phyloP scores from a whole-genome alignment of 1,284 basidiomycete species.

The Leccinum pachyderme region DNA sequence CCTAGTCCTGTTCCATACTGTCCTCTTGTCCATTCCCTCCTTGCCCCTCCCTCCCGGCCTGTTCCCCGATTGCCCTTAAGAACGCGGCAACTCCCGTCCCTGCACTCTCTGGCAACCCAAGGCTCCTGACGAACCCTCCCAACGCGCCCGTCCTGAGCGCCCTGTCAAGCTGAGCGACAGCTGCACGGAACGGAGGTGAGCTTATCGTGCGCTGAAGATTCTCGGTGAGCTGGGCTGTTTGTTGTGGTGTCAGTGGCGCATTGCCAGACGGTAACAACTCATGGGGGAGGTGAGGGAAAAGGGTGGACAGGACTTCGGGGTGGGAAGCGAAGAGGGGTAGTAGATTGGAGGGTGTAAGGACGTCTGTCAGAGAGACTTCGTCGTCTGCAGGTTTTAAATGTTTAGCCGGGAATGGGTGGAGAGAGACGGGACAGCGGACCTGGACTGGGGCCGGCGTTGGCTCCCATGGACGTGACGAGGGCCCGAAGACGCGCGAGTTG shows the following conservation, averaged over 20 bases:
- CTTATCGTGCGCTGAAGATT: constrained; percentile 54
- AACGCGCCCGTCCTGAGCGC: constrained; percentile 74
- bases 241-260: constrained; percentile 22
- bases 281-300: constrained; percentile 73
- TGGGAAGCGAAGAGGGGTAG: constrained; percentile 64
- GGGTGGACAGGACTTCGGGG: constrained; percentile 60
- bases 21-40: constrained; percentile 26
- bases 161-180: constrained; percentile 70
- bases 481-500: constrained; percentile 53
- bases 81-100: constrained; percentile 71
- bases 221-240: constrained; percentile 47
- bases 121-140: constrained; percentile 64
- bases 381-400: constrained; percentile 16
- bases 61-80: constrained; percentile 69
- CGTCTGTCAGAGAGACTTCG: constrained; percentile 66
- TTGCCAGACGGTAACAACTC: constrained; percentile 20
- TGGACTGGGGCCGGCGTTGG: constrained; percentile 19
- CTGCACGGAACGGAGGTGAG: constrained; percentile 57
- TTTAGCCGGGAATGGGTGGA: background rate
- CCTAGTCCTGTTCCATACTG: constrained; percentile 32
- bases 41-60: constrained; percentile 54
- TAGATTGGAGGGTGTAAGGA: constrained; percentile 70
- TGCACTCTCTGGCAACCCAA: constrained; percentile 78
- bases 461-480: constrained; percentile 39
- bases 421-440: constrained; percentile 23